Percentiles rank a stretch among this genome's conserved stretches.
Evolutionary conservation across 441 rosid species (phyloP).

Genomic region (Populus hybrid): DNA sequence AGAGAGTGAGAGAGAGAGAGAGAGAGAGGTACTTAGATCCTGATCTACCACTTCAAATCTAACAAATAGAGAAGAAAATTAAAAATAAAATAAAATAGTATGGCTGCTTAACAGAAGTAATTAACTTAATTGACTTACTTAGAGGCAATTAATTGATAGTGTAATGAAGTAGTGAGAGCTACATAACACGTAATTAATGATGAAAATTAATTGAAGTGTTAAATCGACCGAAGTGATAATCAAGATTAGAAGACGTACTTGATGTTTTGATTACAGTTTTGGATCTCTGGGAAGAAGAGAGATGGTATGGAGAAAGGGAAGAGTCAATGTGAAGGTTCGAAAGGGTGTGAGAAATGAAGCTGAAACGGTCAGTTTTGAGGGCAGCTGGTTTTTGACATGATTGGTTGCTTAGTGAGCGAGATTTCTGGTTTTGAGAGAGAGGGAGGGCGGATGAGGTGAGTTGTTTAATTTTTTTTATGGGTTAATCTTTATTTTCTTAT

Average conservation of each 20-base stretch:
- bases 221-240: neutral
- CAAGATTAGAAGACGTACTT: constrained; percentile 5
- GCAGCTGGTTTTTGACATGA: neutral
- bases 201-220: neutral
- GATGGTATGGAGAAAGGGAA: neutral
- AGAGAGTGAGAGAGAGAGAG: neutral
- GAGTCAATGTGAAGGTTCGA: neutral
- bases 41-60: constrained; percentile 3
- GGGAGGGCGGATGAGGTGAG: neutral
- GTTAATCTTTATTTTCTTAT: neutral
- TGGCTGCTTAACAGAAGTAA: neutral
- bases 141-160: neutral
- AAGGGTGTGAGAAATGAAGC: neutral
- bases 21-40: constrained; percentile 10
- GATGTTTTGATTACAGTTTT: neutral
- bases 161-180: neutral
- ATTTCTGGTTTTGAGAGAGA: neutral
- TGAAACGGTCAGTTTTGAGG: neutral
- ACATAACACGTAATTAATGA: constrained; percentile 6
- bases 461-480: neutral
- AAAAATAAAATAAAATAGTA: neutral
- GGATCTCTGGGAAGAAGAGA: neutral
- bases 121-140: neutral
- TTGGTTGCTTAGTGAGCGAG: neutral
- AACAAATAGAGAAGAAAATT: constrained; percentile 3